Evolutionary conservation across 2,329 filamentous ascomycete species (phyloP).

Genomic region (Rutstroemia sp.): DNA sequence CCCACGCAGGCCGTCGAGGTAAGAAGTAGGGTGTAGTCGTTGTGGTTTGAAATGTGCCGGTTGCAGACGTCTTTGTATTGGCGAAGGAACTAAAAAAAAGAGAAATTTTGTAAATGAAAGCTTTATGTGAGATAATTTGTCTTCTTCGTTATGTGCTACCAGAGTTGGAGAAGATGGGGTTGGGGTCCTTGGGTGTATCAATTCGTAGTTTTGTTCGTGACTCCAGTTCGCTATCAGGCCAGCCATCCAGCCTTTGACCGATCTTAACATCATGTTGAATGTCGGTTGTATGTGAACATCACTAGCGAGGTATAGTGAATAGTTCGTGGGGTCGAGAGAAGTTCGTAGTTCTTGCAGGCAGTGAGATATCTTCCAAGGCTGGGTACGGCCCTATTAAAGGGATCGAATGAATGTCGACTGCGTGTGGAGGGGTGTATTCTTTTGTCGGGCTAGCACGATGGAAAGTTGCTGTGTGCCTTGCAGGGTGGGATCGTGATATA

Average conservation of each 20-base stretch:
- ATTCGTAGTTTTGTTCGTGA: conserved; percentile 4
- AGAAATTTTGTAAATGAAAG: neutral
- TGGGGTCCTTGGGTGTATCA: neutral
- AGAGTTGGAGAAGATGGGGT: neutral
- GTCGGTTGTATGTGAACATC: neutral
- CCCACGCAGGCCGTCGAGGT: conserved; percentile 42
- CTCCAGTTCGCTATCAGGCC: neutral
- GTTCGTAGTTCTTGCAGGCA: neutral
- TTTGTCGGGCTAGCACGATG: no score
- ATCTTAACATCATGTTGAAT: conserved; percentile 2
- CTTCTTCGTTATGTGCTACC: neutral
- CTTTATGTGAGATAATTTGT: neutral
- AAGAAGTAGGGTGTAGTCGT: conserved; percentile 32
- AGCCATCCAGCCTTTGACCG: conserved; percentile 2
- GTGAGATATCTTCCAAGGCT: no score
- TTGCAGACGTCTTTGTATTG: conserved; percentile 27
- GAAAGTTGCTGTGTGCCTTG: no score
- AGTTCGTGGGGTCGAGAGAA: neutral
- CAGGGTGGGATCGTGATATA: no score
- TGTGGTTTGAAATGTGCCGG: conserved; percentile 20
- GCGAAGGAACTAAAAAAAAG: conserved; percentile 24
- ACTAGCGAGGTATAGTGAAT: neutral
- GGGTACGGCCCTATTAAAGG: no score
- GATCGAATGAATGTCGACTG: no score
- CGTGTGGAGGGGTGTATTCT: no score